phyloP scores from a whole-genome alignment of 2,329 filamentous ascomycete species.

The Ramichloridium luteum region DNA sequence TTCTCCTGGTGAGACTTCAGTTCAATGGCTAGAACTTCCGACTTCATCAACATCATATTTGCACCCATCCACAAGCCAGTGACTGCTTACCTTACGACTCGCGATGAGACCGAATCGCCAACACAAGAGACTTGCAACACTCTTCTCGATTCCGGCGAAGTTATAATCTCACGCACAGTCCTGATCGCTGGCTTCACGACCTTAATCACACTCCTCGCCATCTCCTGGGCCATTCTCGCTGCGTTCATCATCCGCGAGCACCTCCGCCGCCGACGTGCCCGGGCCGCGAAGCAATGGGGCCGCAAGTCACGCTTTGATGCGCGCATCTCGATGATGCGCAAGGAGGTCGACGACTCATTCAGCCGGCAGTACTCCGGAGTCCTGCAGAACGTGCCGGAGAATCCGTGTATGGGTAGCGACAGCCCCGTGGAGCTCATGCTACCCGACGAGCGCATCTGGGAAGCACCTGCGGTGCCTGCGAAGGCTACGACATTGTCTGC shows the following conservation, averaged over 20 bases:
- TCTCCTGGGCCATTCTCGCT: conserved; percentile 1
- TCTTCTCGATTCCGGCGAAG: conserved; percentile 9
- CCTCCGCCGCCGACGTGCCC: conserved; percentile 8
- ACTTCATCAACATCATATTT: too few species aligned
- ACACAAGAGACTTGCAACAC: too few species aligned
- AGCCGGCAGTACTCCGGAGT: conserved; percentile 15
- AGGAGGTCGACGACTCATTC: conserved; percentile 18
- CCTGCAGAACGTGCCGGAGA: conserved; percentile 14
- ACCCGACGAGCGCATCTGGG: conserved; percentile 13
- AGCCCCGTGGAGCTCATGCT: conserved; percentile 17
- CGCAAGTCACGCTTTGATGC: conserved; percentile 13
- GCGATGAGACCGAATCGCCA: too few species aligned
- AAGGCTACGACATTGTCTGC: conserved; percentile 1
- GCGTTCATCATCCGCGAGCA: conserved; percentile 11
- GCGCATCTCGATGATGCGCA: conserved; percentile 16
- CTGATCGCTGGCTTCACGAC: conserved; percentile 16
- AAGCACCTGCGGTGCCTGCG: conserved; percentile 13
- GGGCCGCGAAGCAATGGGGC: conserved; percentile 14
- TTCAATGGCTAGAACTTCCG: too few species aligned
- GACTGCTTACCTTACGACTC: too few species aligned
- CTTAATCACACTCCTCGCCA: conserved; percentile 11
- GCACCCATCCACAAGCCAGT: too few species aligned
- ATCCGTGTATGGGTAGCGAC: conserved; percentile 17
- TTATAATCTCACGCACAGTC: conserved; percentile 16
- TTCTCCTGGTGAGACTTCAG: too few species aligned